Base-by-base conservation (phyloP, 306 rosid species). In the Oxytropis ochrocephala region DNA sequence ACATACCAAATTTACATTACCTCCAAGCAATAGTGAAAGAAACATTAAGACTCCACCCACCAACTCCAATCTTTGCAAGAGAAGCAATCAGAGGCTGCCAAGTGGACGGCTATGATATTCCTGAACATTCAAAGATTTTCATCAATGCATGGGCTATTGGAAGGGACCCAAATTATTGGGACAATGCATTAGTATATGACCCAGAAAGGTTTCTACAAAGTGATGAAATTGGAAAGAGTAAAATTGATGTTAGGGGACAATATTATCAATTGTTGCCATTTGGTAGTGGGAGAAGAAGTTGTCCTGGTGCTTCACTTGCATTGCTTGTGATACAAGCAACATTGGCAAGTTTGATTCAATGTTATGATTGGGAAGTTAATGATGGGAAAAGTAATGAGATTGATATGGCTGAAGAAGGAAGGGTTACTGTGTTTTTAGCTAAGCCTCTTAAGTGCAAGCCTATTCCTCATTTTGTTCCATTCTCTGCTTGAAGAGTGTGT, bases 251-350 rank as follows among this genome's bases (percentile, higher is more conserved):
- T 3, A 75, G 83, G 52, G 92, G 89, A 0, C 78, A 82, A 12
- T 74, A 80, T 38, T 87, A 75, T 3, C 75, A 77, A 7, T 69
- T 70, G n/a, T 19, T 79, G 19, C 85, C 87, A 0, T 86, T 86
- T 18, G 91, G 91, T 1, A 84, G 91, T 10, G 87, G 85, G 0
- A 51, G 85, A 65, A 84, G 88, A 69, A 79, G 86, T 3, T 84
- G 86, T 17, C 85, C 75, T 5, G 87, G 88, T 0, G 35, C 86
- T 3, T 79, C 86, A 0, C 81, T 86, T 7, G 88, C 91, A 1
- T 39, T 84, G 35, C 7, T 73, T 7, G 80, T 75, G 0, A 75
- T 79, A 11, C 91, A 80, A 19, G 68, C 72, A 7, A 76, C 84
- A 0, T 14, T 84, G 5, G 91, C 80, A 0, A 65, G 85, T 33